Evolutionary conservation across 345 rosid species (phyloP), one percentile per base, ranked within the genome.

Genomic region (Cardamine occulta): DNA sequence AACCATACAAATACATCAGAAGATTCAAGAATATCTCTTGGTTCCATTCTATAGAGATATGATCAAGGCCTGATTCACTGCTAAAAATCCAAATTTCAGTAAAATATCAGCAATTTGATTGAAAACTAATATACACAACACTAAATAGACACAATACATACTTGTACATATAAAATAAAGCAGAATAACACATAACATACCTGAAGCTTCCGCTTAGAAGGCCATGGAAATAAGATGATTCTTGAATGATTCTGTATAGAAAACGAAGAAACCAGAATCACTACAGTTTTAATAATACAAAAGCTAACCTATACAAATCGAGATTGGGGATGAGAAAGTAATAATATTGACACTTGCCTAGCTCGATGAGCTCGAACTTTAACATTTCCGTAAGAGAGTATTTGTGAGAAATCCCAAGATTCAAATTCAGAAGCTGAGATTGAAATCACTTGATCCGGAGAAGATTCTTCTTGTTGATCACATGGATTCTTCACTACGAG

Each of bases 121-220:
- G 3, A 31, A 24, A 10, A 47, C 10, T 31, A 19, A 65, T 28
- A 55, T 28, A 52, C 59, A 70, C 18, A 47, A 70, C 49, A 47
- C 6, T 3, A 14, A 12, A 8, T 3, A 15, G 23, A 21, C 23
- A 21, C 23, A 1, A 57, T n/a, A 53, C 47, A 39, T 47, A 71
- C 21, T n/a, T 49, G 42, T 9, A 35, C 53, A 52, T 10, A 35
- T 11, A 75, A 76, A 69, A 26, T 26, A 26, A 26, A 32, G 28
- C 32, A 15, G 51, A 21, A 21, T 21, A 21, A 52, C 11, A 29
- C 52, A 35, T 52, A 21, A 31, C 35, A 62, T 48, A 87, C 97
- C 92, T 83, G 74, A 91, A 91, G 83, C 87, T 84, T 73, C 93
- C 90, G 18, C 84, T 31, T 34, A 91, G 84, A 45, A 91, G 86